phyloP scores from a whole-genome alignment of 2,329 filamentous ascomycete genomes.

The Mariannaea elegans region DNA sequence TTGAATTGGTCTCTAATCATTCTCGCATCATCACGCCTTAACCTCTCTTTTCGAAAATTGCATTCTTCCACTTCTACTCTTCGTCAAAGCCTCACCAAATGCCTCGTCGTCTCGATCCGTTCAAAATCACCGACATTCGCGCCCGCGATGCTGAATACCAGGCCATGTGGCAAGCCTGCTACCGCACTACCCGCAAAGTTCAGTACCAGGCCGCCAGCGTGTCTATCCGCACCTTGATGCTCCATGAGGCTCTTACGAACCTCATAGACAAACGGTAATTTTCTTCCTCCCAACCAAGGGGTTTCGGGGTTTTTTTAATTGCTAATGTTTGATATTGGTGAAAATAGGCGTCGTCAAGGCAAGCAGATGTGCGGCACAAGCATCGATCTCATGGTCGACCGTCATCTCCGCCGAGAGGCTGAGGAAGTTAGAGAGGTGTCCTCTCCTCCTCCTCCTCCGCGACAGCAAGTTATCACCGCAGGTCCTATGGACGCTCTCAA shows the following conservation, averaged over 20 bases:
- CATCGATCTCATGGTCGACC: slow-evolving; percentile 26
- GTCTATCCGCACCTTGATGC: too few species aligned
- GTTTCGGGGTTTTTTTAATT: not conserved
- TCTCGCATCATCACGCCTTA: too few species aligned
- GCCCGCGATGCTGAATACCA: slow-evolving; percentile 38
- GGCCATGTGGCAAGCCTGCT: slow-evolving; percentile 36
- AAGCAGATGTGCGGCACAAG: slow-evolving; percentile 26
- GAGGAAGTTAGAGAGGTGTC: not conserved
- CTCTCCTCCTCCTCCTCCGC: not conserved
- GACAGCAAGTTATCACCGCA: not conserved
- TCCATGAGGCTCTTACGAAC: slow-evolving; percentile 5
- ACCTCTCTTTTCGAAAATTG: too few species aligned
- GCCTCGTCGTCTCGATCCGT: slow-evolving; percentile 10
- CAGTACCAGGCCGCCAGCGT: slow-evolving; percentile 25
- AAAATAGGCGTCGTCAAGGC: slow-evolving; percentile 13
- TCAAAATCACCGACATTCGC: slow-evolving; percentile 6
- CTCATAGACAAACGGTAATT: slow-evolving; percentile 29
- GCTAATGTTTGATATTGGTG: not conserved
- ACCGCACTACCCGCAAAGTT: slow-evolving; percentile 25
- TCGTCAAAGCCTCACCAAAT: slow-evolving; percentile 10
- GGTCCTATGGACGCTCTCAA: not conserved
- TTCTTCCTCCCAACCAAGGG: not conserved
- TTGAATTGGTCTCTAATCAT: too few species aligned
- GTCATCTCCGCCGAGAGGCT: slow-evolving; percentile 32
- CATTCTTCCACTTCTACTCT: not conserved